Evolutionary conservation across 192 early-diverging fungal species (phyloP).

Genomic region (Neocallimastix lanati): DNA sequence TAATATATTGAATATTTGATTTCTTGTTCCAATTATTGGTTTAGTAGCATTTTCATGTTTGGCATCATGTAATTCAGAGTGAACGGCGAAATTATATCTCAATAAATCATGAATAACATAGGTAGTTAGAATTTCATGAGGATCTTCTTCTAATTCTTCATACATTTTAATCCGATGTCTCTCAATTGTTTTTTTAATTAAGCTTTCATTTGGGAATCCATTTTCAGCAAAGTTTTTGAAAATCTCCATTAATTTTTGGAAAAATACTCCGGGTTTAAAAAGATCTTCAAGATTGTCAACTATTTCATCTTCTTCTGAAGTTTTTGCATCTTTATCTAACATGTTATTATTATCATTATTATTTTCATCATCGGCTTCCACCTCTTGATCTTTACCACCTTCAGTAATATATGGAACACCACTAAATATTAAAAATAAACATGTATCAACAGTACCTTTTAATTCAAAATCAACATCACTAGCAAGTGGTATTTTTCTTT

Average conservation of each 20-base stretch:
- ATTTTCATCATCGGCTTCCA: neutral
- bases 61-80: conserved; percentile 19
- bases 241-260: conserved; percentile 28
- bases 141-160: conserved; percentile 29
- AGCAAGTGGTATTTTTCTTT: conserved; percentile 40
- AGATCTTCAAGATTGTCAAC: conserved; percentile 11
- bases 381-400: neutral
- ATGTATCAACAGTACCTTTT: conserved; percentile 24
- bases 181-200: neutral
- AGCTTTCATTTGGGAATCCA: conserved; percentile 3
- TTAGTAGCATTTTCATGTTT: conserved; percentile 5
- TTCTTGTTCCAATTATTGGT: conserved; percentile 25
- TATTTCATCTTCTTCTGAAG: neutral
- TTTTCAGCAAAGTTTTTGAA: conserved; percentile 24
- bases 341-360: conserved; percentile 9
- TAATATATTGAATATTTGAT: conserved; percentile 28
- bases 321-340: neutral
- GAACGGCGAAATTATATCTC: conserved; percentile 24
- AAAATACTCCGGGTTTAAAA: conserved; percentile 39
- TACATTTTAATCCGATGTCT: conserved; percentile 21
- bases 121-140: conserved; percentile 32
- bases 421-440: conserved; percentile 41
- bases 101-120: conserved; percentile 34
- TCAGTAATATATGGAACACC: conserved; percentile 23
- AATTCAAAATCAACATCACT: conserved; percentile 37